Conservation (phyloP, 2,329 filamentous ascomycete genomes). For the Trichoderma koningiopsis region DNA sequence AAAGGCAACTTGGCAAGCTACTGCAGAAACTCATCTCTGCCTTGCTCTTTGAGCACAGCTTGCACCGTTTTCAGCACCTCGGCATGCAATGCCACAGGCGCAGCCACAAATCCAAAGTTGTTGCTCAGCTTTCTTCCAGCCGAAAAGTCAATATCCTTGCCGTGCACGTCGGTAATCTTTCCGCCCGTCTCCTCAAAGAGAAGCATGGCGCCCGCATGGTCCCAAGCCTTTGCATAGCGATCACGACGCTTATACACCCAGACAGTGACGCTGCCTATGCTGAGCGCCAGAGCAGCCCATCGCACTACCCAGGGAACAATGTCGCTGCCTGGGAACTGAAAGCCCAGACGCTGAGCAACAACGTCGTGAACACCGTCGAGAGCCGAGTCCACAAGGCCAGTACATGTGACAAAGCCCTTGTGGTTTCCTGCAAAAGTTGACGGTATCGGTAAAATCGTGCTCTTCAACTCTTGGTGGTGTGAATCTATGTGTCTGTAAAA, state of each 20-base stretch:
- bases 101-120: slow-evolving; percentile 61
- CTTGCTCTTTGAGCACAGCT: slow-evolving; percentile 62
- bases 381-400: slow-evolving; percentile 50
- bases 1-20: background rate
- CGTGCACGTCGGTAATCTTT: slow-evolving; percentile 56
- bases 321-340: slow-evolving; percentile 51
- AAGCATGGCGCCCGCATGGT: slow-evolving; percentile 62
- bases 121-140: slow-evolving; percentile 51
- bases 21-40: slow-evolving; percentile 32
- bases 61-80: slow-evolving; percentile 67
- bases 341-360: slow-evolving; percentile 46
- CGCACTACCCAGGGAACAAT: slow-evolving; percentile 60
- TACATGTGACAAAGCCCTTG: slow-evolving; percentile 52
- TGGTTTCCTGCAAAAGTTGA: slow-evolving; percentile 2
- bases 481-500: slow-evolving; percentile 46
- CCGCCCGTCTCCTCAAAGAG: slow-evolving; percentile 60
- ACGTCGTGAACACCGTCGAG: slow-evolving; percentile 50
- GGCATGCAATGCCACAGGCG: slow-evolving; percentile 48
- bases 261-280: slow-evolving; percentile 55
- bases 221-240: slow-evolving; percentile 59
- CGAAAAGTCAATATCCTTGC: slow-evolving; percentile 52
- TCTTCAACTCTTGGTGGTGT: slow-evolving; percentile 21
- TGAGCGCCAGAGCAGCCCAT: slow-evolving; percentile 56
- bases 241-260: slow-evolving; percentile 57
- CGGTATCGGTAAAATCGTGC: background rate